Evolutionary conservation across 2,329 filamentous ascomycete species (phyloP).

Genomic region (Elsinoe ampelina): DNA sequence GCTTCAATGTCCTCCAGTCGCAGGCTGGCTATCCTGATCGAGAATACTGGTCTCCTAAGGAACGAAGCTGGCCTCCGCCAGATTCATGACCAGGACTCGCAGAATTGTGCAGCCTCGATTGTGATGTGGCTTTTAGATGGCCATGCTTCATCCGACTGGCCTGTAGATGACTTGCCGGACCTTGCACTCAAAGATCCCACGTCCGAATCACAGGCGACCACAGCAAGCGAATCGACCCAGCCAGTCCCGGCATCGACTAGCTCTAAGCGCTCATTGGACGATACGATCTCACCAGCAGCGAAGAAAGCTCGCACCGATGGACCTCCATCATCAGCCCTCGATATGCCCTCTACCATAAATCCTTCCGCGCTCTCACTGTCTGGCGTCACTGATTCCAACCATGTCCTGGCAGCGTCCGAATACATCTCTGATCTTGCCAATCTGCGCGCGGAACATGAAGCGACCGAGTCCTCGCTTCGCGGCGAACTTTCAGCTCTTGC

Average conservation of each 20-base stretch:
- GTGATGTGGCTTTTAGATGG: conserved; percentile 20
- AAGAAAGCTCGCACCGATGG: conserved; percentile 23
- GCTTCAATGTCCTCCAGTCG: conserved; percentile 20
- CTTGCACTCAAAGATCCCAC: conserved; percentile 8
- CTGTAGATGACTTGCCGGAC: conserved; percentile 12
- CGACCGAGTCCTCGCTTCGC: not conserved
- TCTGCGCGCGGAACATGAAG: conserved; percentile 4
- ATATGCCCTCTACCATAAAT: conserved; percentile 24
- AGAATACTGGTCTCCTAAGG: conserved; percentile 27
- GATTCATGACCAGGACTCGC: conserved; percentile 20
- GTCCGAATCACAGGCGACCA: conserved; percentile 7
- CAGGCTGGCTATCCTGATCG: conserved; percentile 30
- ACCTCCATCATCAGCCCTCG: not conserved
- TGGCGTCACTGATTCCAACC: conserved; percentile 35
- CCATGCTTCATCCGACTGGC: conserved; percentile 16
- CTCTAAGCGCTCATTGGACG: conserved; percentile 13
- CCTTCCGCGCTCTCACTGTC: conserved; percentile 30
- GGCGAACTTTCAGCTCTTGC: conserved; percentile 13
- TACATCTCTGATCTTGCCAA: not conserved
- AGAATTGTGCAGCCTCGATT: conserved; percentile 24
- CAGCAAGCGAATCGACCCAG: not conserved
- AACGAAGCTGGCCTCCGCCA: conserved; percentile 28
- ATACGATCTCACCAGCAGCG: not conserved
- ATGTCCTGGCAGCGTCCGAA: conserved; percentile 13
- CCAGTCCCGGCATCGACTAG: not conserved